These are phyloP conservation scores for Xylariaceae sp. DNA, from an alignment of 2,329 filamentous ascomycete species.

Conservation along the genomic window DNA sequence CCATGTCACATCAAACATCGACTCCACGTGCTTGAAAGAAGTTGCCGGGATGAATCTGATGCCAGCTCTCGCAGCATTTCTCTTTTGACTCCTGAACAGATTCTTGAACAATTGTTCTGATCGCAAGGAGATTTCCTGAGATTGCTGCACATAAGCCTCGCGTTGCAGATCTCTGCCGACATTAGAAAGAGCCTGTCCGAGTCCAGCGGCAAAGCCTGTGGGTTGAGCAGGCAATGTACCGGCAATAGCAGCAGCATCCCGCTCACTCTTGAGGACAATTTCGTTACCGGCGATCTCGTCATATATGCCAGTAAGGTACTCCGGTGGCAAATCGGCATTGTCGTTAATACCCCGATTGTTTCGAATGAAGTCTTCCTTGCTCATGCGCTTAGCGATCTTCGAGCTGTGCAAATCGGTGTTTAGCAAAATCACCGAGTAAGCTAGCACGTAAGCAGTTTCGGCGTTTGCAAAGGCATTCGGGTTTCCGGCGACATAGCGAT, in stretches of 20 bases:
- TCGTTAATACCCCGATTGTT: slow-evolving; percentile 99
- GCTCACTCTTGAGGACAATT: slow-evolving; percentile 89
- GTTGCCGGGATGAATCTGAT: slow-evolving; percentile 84
- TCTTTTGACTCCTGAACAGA: slow-evolving; percentile 81
- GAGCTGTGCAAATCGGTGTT: slow-evolving; percentile 93
- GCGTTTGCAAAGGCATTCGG: slow-evolving; percentile 97
- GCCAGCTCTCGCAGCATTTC: slow-evolving; percentile 64
- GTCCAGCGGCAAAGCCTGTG: slow-evolving; percentile 69
- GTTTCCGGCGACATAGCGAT: slow-evolving; percentile 90
- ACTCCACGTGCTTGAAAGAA: slow-evolving; percentile 89
- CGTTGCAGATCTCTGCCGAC: slow-evolving; percentile 86
- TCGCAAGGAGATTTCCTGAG: slow-evolving; percentile 76
- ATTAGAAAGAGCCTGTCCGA: slow-evolving; percentile 85
- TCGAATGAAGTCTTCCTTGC: slow-evolving; percentile 95
- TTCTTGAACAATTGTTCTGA: slow-evolving; percentile 87
- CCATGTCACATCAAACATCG: slow-evolving; percentile 99
- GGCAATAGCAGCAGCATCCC: slow-evolving; percentile 78
- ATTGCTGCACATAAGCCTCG: slow-evolving; percentile 91
- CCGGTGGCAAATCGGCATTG: slow-evolving; percentile 83
- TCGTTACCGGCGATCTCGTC: slow-evolving; percentile 90
- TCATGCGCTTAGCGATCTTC: slow-evolving; percentile 83
- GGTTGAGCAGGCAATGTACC: slow-evolving; percentile 56
- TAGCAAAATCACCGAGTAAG: slow-evolving; percentile 93
- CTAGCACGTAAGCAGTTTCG: slow-evolving; percentile 92
- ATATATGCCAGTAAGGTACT: slow-evolving; percentile 83